Conservation (phyloP, 2,329 filamentous ascomycete genomes). For the Cladosporium sp. region DNA sequence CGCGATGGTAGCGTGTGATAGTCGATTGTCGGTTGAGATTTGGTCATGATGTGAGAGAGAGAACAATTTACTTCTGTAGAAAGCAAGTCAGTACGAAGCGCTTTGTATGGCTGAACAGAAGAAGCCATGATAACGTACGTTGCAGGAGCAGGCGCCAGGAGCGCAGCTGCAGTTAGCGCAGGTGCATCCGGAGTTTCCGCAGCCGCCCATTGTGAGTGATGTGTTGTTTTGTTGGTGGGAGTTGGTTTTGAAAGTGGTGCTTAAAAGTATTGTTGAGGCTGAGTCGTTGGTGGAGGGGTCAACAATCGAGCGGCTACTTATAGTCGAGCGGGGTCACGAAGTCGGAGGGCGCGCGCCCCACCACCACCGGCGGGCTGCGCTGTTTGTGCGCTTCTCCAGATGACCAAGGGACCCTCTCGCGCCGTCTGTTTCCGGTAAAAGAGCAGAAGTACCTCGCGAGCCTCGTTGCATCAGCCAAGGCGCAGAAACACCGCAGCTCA, state of each 20-base stretch:
- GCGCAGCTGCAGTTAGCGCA: slow-evolving; percentile 29
- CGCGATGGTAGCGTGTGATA: not conserved
- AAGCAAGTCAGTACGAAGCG: slow-evolving; percentile 10
- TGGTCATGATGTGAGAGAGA: not conserved
- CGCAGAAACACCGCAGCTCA: not conserved
- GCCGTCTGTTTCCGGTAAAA: slow-evolving; percentile 6
- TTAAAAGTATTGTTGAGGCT: slow-evolving; percentile 4
- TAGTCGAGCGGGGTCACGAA: slow-evolving; percentile 1
- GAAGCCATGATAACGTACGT: slow-evolving; percentile 15
- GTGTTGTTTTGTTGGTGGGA: slow-evolving; percentile 8
- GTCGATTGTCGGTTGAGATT: not conserved
- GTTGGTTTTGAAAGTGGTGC: slow-evolving; percentile 5
- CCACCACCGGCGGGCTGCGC: not conserved
- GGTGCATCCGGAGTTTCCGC: slow-evolving; percentile 30
- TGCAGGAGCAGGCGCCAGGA: slow-evolving; percentile 28
- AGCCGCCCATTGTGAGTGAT: slow-evolving; percentile 30
- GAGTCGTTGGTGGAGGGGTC: not conserved
- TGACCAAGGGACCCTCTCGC: not conserved
- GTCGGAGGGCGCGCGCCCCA: not conserved
- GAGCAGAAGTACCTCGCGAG: slow-evolving; percentile 1
- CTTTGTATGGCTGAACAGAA: not conserved
- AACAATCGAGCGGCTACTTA: not conserved
- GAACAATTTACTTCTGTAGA: slow-evolving; percentile 5
- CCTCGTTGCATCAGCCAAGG: slow-evolving; percentile 7
- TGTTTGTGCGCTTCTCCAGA: not conserved